Conservation (phyloP, 441 rosid genomes). For the Theobroma grandiflorum region DNA sequence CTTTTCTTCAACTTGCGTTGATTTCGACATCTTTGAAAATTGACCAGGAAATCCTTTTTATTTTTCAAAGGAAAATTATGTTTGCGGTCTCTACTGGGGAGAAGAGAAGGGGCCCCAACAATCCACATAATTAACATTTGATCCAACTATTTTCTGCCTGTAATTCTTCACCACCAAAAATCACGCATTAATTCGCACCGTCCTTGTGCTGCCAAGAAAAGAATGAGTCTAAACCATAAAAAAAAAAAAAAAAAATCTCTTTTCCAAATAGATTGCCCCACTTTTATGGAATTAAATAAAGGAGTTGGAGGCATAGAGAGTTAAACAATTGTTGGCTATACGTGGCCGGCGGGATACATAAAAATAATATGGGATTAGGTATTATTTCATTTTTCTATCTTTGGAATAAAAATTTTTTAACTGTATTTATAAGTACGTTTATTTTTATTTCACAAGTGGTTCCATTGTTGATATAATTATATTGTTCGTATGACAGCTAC, state of each 20-base stretch:
- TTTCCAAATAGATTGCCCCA: neutral
- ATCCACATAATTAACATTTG: neutral
- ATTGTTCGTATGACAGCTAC: neutral
- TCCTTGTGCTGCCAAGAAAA: neutral
- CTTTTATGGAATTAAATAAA: neutral
- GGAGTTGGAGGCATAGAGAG: neutral
- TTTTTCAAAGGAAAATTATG: neutral
- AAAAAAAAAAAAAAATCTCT: neutral
- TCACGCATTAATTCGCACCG: neutral
- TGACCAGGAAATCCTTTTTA: neutral
- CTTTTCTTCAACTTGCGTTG: neutral
- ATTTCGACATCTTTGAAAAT: neutral
- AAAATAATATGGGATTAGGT: neutral
- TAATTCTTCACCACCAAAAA: neutral
- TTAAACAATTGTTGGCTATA: neutral
- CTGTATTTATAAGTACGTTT: neutral
- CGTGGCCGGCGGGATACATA: neutral
- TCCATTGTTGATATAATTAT: neutral
- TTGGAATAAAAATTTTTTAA: neutral
- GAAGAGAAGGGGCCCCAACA: neutral
- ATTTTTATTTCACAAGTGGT: neutral
- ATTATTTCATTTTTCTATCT: neutral
- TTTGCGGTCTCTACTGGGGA: neutral
- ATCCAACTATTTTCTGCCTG: neutral
- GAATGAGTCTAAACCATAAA: neutral